These are phyloP conservation scores for Cylindrotheca fusiformis DNA, from an alignment of 108 stramenopile genomes.

Conservation along the genomic window DNA sequence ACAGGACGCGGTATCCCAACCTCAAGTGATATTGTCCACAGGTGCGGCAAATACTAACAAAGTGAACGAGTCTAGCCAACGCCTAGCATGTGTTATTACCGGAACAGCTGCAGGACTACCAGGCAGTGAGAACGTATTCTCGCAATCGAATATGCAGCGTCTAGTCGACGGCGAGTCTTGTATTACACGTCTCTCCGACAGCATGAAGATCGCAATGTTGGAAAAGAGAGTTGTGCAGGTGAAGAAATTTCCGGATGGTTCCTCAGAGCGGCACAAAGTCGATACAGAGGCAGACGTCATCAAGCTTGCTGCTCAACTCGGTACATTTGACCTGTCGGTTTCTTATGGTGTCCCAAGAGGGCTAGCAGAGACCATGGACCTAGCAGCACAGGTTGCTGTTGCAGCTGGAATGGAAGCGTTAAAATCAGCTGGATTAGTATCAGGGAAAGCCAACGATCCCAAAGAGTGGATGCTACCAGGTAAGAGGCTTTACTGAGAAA, in stretches of 20 bases:
- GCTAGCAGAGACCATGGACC: constrained; percentile 94
- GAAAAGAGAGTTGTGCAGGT: constrained; percentile 94
- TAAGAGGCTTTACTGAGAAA: not conserved
- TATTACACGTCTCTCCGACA: constrained; percentile 69
- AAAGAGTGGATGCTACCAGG: constrained; percentile 79
- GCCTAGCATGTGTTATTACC: constrained; percentile 88
- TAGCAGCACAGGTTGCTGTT: constrained; percentile 93
- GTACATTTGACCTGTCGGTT: constrained; percentile 67
- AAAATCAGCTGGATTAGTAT: constrained; percentile 90
- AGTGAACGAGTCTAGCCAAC: constrained; percentile 42
- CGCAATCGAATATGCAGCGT: constrained; percentile 65
- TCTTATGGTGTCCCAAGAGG: constrained; percentile 87
- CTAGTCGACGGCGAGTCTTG: constrained; percentile 80
- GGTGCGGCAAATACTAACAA: constrained; percentile 36
- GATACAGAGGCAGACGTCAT: constrained; percentile 61
- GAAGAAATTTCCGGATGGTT: constrained; percentile 68
- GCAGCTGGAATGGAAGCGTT: constrained; percentile 95
- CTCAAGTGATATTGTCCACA: constrained; percentile 48
- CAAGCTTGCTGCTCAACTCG: constrained; percentile 88
- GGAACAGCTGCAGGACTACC: constrained; percentile 94
- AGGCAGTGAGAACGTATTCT: constrained; percentile 71
- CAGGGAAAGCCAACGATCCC: constrained; percentile 69
- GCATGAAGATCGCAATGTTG: constrained; percentile 68
- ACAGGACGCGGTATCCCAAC: constrained; percentile 54
- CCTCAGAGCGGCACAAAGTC: constrained; percentile 51